Percentiles rank a stretch among this genome's conserved stretches.
phyloP scores from a whole-genome alignment of 2,329 filamentous ascomycete species.

The Seiridium unicorne region DNA sequence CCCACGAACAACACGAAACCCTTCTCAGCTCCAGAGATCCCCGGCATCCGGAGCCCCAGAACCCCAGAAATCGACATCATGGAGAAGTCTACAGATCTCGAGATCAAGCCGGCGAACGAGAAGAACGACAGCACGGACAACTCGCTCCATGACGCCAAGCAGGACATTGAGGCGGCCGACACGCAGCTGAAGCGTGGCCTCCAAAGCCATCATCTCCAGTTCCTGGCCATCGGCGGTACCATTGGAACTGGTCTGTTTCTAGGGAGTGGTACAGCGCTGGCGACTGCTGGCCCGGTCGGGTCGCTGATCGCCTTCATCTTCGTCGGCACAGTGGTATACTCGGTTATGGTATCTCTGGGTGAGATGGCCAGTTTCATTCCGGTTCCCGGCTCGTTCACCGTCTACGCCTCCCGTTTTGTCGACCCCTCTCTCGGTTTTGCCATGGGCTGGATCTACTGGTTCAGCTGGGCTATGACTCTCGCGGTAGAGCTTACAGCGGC shows the following conservation, averaged over 20 bases:
- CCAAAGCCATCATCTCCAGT: conserved; percentile 31
- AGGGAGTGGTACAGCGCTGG: conserved; percentile 61
- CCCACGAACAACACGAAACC: neutral
- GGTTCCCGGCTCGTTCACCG: conserved; percentile 72
- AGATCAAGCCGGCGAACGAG: conserved; percentile 4
- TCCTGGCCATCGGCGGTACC: conserved; percentile 42
- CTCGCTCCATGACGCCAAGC: conserved; percentile 14
- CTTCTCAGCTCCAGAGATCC: neutral
- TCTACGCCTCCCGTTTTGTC: conserved; percentile 73
- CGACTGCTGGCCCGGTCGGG: conserved; percentile 63
- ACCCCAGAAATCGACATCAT: neutral
- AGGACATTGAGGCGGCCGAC: conserved; percentile 25
- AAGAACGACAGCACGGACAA: neutral
- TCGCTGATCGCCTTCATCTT: conserved; percentile 68
- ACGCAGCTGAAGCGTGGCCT: conserved; percentile 31
- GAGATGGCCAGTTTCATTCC: conserved; percentile 80
- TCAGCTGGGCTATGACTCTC: conserved; percentile 70
- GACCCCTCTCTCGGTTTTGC: conserved; percentile 68
- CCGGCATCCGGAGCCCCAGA: neutral
- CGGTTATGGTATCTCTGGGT: conserved; percentile 68
- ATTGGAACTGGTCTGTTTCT: conserved; percentile 64
- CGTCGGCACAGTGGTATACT: conserved; percentile 71
- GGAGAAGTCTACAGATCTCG: neutral
- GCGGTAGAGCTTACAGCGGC: conserved; percentile 72
- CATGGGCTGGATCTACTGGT: conserved; percentile 85